Evolutionary conservation across 768 basidiomycete genomes (phyloP).

Genomic region (Kwoniella heveanensis): DNA sequence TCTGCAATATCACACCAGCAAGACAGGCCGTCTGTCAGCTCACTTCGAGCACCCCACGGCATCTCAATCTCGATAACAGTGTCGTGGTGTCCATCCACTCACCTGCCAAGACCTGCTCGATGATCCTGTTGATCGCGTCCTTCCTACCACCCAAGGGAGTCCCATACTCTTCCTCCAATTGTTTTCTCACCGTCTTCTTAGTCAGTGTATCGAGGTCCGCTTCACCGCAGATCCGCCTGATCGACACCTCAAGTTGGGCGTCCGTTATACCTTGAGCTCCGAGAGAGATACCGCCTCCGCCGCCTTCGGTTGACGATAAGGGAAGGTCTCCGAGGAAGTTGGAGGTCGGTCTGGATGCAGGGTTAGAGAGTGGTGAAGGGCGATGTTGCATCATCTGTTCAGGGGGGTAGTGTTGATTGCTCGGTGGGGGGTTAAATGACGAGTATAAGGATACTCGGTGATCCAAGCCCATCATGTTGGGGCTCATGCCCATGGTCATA

Average conservation of each 20-base stretch:
- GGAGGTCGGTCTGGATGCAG: slow-evolving; percentile 19
- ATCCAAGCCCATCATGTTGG: slow-evolving; percentile 23
- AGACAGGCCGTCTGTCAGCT: no score
- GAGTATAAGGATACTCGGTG: slow-evolving; percentile 15
- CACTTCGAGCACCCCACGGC: no score
- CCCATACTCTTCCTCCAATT: slow-evolving; percentile 78
- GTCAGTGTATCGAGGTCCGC: slow-evolving; percentile 89
- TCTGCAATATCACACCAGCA: no score
- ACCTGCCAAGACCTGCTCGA: slow-evolving; percentile 51
- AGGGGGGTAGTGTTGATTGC: slow-evolving; percentile 1
- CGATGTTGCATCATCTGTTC: slow-evolving; percentile 1
- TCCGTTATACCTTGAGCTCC: slow-evolving; percentile 46
- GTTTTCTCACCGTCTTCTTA: slow-evolving; percentile 83
- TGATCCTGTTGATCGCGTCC: slow-evolving; percentile 54
- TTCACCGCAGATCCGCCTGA: slow-evolving; percentile 70
- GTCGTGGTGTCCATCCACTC: not conserved
- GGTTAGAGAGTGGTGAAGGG: slow-evolving; percentile 2
- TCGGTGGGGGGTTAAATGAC: slow-evolving; percentile 11
- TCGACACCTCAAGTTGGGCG: slow-evolving; percentile 56
- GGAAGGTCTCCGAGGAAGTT: slow-evolving; percentile 35
- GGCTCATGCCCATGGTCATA: slow-evolving; percentile 7
- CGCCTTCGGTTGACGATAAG: not conserved
- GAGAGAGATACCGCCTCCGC: slow-evolving; percentile 11
- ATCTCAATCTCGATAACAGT: not conserved
- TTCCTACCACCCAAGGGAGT: slow-evolving; percentile 65